Base-by-base conservation (phyloP, 176 grass and related monocot species). In the Juncus effusus region DNA sequence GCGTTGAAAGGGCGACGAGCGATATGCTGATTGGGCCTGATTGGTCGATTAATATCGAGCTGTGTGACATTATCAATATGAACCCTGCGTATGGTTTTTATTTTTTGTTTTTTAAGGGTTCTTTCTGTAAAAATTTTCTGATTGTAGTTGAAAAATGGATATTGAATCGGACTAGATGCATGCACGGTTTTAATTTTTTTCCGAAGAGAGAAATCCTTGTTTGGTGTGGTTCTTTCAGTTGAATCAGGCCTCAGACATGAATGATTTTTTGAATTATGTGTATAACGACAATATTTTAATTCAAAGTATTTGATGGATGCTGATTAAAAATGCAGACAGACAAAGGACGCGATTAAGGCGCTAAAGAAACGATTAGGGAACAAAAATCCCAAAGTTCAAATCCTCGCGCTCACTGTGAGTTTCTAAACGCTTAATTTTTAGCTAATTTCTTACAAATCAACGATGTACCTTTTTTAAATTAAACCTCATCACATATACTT, bases 11-110 rank as follows among this genome's bases (percentile, higher is more conserved):
- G 80, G 95, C 95, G 16, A 99, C 95, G 9, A 99, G 64, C 74
- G 95, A 94, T 68, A 85, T 90, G 81, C 61, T 99, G 13, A 99
- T 90, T 54, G 88, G 95, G 3, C 95, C 95, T 6, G 95, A 99
- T 53, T 99, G 95, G 95, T 89, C 85, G 37, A 74, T 99, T 38
- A 99, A 99, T 74, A 93, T 99, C 76, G 95, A 99, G 76, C 84
- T 99, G 16, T 99, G 95, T 59, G 95, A 99, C 83, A 93, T 99
- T 87, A 86, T 99, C 74, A 99, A 90, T 74, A 87, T 81, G 78
- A 85, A 99, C 81, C 89, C 86, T 38, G 85, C 83, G 95, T 99
- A 77, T 70, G 61, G 2, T 13, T 85, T 70, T 67, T 6, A 55
- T 64, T 47, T 50, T 41, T 28, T 19, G 55, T 3, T 5, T 10